Percentiles rank a stretch among this genome's conserved stretches.
Evolutionary conservation across 495 filamentous ascomycete species (phyloP).

Genomic region (Evansstolkia leycettana): DNA sequence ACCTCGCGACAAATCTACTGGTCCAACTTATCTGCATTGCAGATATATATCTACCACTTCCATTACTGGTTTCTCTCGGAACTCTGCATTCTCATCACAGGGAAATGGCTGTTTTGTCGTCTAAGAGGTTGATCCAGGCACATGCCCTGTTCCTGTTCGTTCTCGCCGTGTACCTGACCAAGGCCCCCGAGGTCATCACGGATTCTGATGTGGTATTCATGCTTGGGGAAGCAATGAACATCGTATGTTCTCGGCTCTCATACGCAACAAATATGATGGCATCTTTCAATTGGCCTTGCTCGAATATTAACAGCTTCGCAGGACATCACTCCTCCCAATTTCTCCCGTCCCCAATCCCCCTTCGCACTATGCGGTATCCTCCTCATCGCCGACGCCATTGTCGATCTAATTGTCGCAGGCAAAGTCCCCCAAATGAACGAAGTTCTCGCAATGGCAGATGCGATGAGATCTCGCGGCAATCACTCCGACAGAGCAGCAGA

Average conservation of each 20-base stretch:
- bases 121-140: constrained; percentile 61
- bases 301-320: no score
- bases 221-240: constrained; percentile 67
- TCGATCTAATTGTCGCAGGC: constrained; percentile 62
- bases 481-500: constrained; percentile 4
- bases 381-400: constrained; percentile 52
- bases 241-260: constrained; percentile 36
- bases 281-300: constrained; percentile 20
- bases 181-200: constrained; percentile 51
- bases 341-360: constrained; percentile 50
- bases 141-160: constrained; percentile 73
- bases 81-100: no score
- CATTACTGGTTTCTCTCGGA: no score
- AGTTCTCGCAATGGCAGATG: constrained; percentile 22
- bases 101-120: constrained; percentile 68
- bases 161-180: constrained; percentile 71
- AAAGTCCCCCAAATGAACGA: constrained; percentile 29
- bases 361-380: constrained; percentile 61
- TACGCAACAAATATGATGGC: constrained; percentile 1
- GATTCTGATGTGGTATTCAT: constrained; percentile 76
- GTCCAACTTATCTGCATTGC: no score
- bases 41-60: no score
- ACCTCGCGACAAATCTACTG: no score
- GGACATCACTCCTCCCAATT: constrained; percentile 32
- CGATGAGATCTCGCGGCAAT: constrained; percentile 6